phyloP scores from a whole-genome alignment of 2,329 filamentous ascomycete species.

The Fusarium sp. region DNA sequence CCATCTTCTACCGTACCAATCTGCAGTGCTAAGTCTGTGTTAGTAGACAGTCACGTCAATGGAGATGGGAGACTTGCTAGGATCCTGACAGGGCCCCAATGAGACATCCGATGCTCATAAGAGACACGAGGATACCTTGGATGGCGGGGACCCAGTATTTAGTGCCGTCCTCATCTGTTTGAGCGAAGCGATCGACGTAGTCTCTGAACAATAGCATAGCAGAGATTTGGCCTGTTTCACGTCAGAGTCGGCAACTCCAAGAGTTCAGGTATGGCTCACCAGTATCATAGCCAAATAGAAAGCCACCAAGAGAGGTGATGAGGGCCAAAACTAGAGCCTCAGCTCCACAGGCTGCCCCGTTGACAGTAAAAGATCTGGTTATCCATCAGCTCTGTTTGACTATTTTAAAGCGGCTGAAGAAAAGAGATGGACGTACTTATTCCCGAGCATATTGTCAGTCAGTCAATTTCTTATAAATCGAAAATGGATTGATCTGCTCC shows the following conservation, averaged over 20 bases:
- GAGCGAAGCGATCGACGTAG: constrained; percentile 65
- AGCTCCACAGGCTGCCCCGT: constrained; percentile 53
- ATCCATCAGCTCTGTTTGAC: not conserved
- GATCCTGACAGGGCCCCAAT: constrained; percentile 63
- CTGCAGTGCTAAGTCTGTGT: constrained; percentile 56
- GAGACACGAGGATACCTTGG: constrained; percentile 64
- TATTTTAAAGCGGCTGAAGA: no score
- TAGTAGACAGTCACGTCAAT: constrained; percentile 37
- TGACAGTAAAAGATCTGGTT: constrained; percentile 52
- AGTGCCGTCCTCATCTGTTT: constrained; percentile 56
- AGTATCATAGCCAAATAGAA: constrained; percentile 71
- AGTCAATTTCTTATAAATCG: not conserved
- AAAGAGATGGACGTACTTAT: constrained; percentile 1
- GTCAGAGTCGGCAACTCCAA: fast-evolving
- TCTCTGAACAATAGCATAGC: constrained; percentile 59
- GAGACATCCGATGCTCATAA: constrained; percentile 65
- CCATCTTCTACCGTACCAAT: constrained; percentile 66
- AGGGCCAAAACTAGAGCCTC: constrained; percentile 57
- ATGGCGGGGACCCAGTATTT: constrained; percentile 54
- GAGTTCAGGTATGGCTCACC: constrained; percentile 54
- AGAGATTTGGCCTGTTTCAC: constrained; percentile 59
- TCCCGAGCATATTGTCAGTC: constrained; percentile 18
- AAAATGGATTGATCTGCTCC: not conserved
- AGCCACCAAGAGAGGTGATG: constrained; percentile 66
- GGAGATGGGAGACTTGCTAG: constrained; percentile 45